Evolutionary conservation across 768 basidiomycete genomes (phyloP).

Genomic region (Leucosporidium yakuticum): DNA sequence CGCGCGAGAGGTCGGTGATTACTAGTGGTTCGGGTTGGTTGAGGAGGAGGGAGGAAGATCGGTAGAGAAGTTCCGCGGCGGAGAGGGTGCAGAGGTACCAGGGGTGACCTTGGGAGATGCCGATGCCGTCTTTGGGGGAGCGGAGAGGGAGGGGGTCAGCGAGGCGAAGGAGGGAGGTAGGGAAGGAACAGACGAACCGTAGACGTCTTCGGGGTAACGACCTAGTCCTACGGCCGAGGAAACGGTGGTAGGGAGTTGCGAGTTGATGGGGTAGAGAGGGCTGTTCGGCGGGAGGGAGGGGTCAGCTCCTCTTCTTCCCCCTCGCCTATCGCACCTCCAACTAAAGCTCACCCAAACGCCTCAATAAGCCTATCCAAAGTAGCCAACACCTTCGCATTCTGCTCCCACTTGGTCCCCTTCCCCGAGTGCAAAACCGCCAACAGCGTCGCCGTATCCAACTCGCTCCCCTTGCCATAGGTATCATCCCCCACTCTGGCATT

Average conservation of each 20-base stretch:
- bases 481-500: neutral
- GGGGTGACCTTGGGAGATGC: slow-evolving; percentile 29
- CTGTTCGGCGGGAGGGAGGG: neutral
- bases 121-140: slow-evolving; percentile 29
- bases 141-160: neutral
- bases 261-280: slow-evolving; percentile 32
- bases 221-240: slow-evolving; percentile 24
- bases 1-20: slow-evolving; percentile 3
- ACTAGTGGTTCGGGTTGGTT: neutral
- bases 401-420: slow-evolving; percentile 15
- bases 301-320: no score
- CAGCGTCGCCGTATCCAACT: slow-evolving; percentile 28
- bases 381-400: slow-evolving; percentile 24
- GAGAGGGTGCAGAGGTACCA: slow-evolving; percentile 36
- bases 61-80: slow-evolving; percentile 35
- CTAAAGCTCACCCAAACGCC: slow-evolving; percentile 15
- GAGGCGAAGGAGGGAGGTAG: neutral
- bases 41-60: slow-evolving; percentile 2
- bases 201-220: slow-evolving; percentile 36
- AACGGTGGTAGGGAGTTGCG: slow-evolving; percentile 4
- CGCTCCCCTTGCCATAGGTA: slow-evolving; percentile 20
- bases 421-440: slow-evolving; percentile 32
- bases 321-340: no score
- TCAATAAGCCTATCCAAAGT: slow-evolving; percentile 26
- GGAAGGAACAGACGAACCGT: slow-evolving; percentile 13